Conservation (phyloP, 805 yeast genomes). For the Schizosaccharomyces lindneri region DNA sequence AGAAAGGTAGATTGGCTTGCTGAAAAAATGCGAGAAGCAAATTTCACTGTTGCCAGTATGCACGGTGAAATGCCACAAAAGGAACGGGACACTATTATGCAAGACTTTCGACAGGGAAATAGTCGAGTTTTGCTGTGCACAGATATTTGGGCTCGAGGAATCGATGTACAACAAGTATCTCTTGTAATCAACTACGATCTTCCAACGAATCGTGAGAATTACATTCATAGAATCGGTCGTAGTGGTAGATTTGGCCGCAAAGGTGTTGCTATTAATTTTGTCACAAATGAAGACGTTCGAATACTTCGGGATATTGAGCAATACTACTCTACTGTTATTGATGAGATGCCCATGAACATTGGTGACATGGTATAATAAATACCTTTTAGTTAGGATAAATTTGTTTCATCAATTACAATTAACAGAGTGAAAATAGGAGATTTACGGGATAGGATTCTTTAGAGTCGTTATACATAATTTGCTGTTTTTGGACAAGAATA, state of each 20-base stretch:
- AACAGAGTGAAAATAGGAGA: too few relatives aligned
- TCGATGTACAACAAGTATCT: slow-evolving; percentile 94
- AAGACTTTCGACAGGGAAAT: slow-evolving; percentile 80
- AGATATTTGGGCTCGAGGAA: slow-evolving; percentile 95
- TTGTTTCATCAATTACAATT: too few relatives aligned
- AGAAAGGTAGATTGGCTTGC: slow-evolving; percentile 82
- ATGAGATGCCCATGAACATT: slow-evolving; percentile 75
- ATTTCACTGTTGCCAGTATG: slow-evolving; percentile 85
- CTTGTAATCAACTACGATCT: slow-evolving; percentile 85
- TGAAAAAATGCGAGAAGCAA: slow-evolving; percentile 47
- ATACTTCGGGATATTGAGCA: slow-evolving; percentile 63
- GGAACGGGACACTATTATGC: slow-evolving; percentile 85
- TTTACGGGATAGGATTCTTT: too few relatives aligned
- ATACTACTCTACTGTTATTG: slow-evolving; percentile 68
- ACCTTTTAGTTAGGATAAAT: neutral
- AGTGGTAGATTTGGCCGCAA: slow-evolving; percentile 96
- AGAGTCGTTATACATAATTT: too few relatives aligned
- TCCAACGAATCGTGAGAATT: slow-evolving; percentile 81
- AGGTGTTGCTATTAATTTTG: slow-evolving; percentile 90
- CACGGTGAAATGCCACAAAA: slow-evolving; percentile 93
- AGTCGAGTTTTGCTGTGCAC: slow-evolving; percentile 88
- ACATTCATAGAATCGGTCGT: slow-evolving; percentile 92
- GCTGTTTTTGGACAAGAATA: too few relatives aligned
- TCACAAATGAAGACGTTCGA: slow-evolving; percentile 53
- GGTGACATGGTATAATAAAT: slow-evolving; percentile 18